A percentile compares a stretch with the other conserved stretches of the same genome.
phyloP scores from a whole-genome alignment of 768 basidiomycete species.

The Lactifluus echinatus region DNA sequence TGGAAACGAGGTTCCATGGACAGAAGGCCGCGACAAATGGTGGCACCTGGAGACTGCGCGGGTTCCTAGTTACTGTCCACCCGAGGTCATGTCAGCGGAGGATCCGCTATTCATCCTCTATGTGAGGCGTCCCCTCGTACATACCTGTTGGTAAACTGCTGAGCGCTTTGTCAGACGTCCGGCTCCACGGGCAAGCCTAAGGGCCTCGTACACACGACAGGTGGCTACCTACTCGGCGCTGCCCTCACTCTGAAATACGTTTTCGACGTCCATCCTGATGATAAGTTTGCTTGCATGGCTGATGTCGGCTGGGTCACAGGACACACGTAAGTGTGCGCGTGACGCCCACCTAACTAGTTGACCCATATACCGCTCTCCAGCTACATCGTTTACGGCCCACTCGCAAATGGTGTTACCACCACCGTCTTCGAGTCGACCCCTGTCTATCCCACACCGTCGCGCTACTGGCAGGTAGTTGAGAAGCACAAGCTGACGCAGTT shows the following conservation, averaged over 20 bases:
- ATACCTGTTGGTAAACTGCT: not conserved
- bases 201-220: conserved; percentile 89
- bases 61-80: conserved; percentile 83
- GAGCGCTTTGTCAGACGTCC: conserved; percentile 53
- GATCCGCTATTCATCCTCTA: conserved; percentile 99
- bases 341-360: too few species aligned
- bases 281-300: conserved; percentile 96
- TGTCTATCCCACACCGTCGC: conserved; percentile 89
- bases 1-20: conserved; percentile 74
- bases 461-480: conserved; percentile 95
- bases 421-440: conserved; percentile 95
- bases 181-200: conserved; percentile 96
- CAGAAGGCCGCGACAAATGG: conserved; percentile 82
- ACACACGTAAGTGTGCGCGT: conserved; percentile 50
- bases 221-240: conserved; percentile 85
- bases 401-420: conserved; percentile 76
- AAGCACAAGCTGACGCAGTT: conserved; percentile 93
- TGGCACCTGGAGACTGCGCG: conserved; percentile 89
- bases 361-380: conserved; percentile 25
- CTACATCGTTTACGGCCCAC: conserved; percentile 94
- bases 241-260: conserved; percentile 93
- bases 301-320: conserved; percentile 99
- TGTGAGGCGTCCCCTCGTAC: conserved; percentile 41
- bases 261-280: conserved; percentile 95
- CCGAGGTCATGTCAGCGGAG: conserved; percentile 82